A percentile compares a stretch with the other conserved stretches of the same genome.
These are phyloP conservation scores for Ceriops decandra DNA, from an alignment of 345 rosid genomes.

Conservation along the genomic window DNA sequence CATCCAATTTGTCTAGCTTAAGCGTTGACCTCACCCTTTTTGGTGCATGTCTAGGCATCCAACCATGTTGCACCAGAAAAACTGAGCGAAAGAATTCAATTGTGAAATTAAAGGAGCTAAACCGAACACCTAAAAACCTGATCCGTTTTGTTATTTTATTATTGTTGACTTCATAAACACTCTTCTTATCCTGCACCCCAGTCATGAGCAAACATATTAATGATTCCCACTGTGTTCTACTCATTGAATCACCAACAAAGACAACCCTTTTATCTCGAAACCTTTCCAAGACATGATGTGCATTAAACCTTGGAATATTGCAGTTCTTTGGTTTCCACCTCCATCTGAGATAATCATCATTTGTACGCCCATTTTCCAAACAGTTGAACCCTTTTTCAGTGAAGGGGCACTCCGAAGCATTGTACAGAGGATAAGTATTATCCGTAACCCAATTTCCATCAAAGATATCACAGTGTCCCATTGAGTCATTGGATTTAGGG, in stretches of 20 bases:
- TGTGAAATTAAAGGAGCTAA: constrained; percentile 67
- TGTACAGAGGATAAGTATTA: constrained; percentile 57
- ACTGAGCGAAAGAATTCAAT: constrained; percentile 86
- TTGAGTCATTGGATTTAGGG: constrained; percentile 33
- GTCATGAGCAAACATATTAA: constrained; percentile 82
- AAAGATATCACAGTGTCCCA: constrained; percentile 41
- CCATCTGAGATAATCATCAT: constrained; percentile 61
- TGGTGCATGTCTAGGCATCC: constrained; percentile 61
- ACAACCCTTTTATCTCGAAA: constrained; percentile 68
- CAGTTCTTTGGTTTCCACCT: constrained; percentile 80
- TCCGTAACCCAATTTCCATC: constrained; percentile 66
- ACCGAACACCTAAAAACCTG: constrained; percentile 71
- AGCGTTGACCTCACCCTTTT: constrained; percentile 72
- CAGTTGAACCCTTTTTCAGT: constrained; percentile 74
- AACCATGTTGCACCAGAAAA: constrained; percentile 81
- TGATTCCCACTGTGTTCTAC: constrained; percentile 93
- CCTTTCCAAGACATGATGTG: constrained; percentile 40
- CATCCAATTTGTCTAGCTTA: constrained; percentile 69
- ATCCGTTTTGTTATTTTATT: constrained; percentile 76
- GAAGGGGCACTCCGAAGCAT: constrained; percentile 73
- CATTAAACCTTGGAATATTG: constrained; percentile 55
- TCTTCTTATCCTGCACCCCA: constrained; percentile 69
- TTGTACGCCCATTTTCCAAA: constrained; percentile 65
- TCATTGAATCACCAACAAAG: constrained; percentile 88
- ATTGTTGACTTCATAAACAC: constrained; percentile 78